phyloP scores from a whole-genome alignment of 345 rosid genomes.

The Mallotus nudiflorus region DNA sequence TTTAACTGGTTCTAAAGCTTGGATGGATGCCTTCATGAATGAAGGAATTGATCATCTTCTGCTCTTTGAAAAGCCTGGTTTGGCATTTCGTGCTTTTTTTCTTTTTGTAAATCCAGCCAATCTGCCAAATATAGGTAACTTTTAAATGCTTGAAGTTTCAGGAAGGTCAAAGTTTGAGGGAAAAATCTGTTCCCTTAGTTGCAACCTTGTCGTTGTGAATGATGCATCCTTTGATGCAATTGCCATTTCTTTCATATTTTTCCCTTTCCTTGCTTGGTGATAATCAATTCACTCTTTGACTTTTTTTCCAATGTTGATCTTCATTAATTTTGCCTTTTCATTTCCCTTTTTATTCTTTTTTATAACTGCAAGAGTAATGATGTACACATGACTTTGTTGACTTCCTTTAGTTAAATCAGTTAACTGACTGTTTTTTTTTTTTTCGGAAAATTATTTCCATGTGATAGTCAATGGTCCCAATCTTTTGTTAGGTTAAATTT shows the following conservation, averaged over 20 bases:
- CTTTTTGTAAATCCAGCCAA: constrained; percentile 10
- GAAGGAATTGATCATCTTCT: not conserved
- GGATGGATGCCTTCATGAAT: not conserved
- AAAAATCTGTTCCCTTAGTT: constrained; percentile 9
- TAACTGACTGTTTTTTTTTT: not conserved
- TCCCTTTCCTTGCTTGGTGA: not conserved
- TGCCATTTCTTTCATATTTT: constrained; percentile 3
- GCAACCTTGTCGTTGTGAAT: constrained; percentile 8
- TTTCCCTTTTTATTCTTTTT: not conserved
- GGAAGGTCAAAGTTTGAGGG: constrained; percentile 8
- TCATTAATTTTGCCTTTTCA: constrained; percentile 4
- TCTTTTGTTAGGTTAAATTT: not conserved
- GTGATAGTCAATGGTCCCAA: not conserved
- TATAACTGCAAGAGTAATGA: not conserved
- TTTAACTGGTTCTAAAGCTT: not conserved
- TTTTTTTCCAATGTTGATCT: constrained; percentile 1
- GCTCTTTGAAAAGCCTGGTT: not conserved
- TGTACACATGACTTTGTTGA: constrained; percentile 11
- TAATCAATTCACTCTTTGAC: not conserved
- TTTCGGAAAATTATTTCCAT: not conserved
- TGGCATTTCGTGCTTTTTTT: constrained; percentile 16
- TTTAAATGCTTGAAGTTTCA: constrained; percentile 7
- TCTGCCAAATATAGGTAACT: constrained; percentile 20
- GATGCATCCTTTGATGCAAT: constrained; percentile 10
- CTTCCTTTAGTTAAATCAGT: not conserved